Evolutionary conservation across 2,329 filamentous ascomycete genomes (phyloP).

Genomic region (Ceratocystis alfenasii): DNA sequence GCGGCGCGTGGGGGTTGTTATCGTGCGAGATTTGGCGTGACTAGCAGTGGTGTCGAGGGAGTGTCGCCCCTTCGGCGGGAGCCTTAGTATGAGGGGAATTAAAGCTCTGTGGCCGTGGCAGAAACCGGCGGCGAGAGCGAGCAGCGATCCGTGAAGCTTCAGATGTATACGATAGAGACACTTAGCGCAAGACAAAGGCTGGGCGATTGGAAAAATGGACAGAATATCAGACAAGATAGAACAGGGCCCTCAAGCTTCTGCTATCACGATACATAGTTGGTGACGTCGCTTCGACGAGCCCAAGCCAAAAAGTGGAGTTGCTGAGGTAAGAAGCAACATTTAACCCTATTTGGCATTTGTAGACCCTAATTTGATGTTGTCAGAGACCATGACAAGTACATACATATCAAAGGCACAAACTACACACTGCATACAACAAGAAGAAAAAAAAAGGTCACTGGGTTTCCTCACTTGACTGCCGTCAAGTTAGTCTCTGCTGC

Average conservation of each 20-base stretch:
- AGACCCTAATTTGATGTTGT: background rate
- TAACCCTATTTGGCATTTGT: background rate
- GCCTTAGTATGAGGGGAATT: slow-evolving; percentile 2
- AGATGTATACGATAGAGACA: background rate
- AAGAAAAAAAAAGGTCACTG: too few relatives aligned
- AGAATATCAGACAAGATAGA: background rate
- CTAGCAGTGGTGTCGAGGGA: background rate
- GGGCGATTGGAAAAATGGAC: background rate
- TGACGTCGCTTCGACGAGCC: slow-evolving; percentile 2
- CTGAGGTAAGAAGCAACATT: background rate
- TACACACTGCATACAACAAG: too few relatives aligned
- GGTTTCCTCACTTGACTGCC: too few relatives aligned
- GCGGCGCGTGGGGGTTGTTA: slow-evolving; percentile 25
- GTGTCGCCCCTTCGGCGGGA: background rate
- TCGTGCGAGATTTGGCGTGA: background rate
- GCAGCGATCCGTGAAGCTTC: background rate
- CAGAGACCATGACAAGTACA: too few relatives aligned
- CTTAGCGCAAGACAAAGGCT: background rate
- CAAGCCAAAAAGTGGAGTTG: background rate
- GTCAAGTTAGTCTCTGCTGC: too few relatives aligned
- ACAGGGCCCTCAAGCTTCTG: background rate
- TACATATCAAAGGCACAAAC: too few relatives aligned
- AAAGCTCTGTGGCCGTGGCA: background rate
- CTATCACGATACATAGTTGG: background rate
- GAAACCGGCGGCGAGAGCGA: background rate